These are phyloP conservation scores for Capsicum chinense DNA, from an alignment of 257 asterid genomes.

Conservation along the genomic window DNA sequence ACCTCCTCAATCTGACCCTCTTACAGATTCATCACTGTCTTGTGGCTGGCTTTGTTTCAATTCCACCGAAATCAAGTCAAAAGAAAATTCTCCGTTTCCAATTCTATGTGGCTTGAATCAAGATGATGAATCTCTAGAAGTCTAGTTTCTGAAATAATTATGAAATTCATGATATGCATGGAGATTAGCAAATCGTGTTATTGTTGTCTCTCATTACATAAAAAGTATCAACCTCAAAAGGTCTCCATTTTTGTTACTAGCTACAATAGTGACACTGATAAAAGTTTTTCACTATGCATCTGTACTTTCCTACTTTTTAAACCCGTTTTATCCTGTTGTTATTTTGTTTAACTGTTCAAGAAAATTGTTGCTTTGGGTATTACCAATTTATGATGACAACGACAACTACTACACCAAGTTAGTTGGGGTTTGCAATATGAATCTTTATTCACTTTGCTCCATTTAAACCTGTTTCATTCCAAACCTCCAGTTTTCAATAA, in stretches of 20 bases:
- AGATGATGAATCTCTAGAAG: too few relatives aligned
- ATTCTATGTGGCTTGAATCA: too few relatives aligned
- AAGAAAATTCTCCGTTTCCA: too few relatives aligned
- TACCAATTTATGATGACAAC: not conserved
- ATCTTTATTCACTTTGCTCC: slow-evolving; percentile 1
- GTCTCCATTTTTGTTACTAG: not conserved
- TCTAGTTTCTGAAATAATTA: too few relatives aligned
- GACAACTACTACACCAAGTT: slow-evolving; percentile 1
- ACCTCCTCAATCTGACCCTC: too few relatives aligned
- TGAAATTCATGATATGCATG: not conserved
- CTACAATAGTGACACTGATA: not conserved
- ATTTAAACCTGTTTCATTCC: not conserved
- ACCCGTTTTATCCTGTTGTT: not conserved
- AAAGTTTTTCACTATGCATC: not conserved
- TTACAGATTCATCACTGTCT: too few relatives aligned
- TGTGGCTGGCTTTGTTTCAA: too few relatives aligned
- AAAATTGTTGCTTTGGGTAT: not conserved
- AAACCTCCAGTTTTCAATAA: not conserved
- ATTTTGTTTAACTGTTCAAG: not conserved
- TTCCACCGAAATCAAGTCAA: too few relatives aligned
- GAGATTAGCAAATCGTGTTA: not conserved
- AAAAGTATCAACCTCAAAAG: not conserved
- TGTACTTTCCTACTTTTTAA: not conserved
- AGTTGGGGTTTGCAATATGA: not conserved
- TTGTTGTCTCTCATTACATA: not conserved